Base-by-base conservation (phyloP, 192 early-diverging fungal genomes). In the Coemansia sp. region DNA sequence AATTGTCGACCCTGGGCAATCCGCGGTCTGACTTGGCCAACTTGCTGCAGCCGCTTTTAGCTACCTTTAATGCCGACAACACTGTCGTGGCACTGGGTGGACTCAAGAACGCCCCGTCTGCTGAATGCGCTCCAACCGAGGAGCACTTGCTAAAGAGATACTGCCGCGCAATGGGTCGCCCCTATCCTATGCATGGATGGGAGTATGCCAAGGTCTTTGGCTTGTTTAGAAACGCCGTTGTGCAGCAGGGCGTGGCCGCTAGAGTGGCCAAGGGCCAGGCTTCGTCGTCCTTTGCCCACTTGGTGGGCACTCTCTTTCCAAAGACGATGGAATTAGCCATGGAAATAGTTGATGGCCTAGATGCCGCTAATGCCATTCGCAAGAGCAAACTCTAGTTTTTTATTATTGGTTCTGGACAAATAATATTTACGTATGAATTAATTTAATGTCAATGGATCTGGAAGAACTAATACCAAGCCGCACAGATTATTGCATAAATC, bases 1-100 rank as follows among this genome's bases (percentile, higher is more conserved):
- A 93, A 80, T 56, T 91, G 25, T 90, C 88, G 13, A 95, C 95
- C 5, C 81, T 95, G 37, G 92, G 92, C 4, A 90, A 98, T 56
- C 95, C 93, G 29, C 83, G 88, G 32, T 84, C 90, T 1, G 95
- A 98, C 60, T 72, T 98, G 19, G 90, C 92, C 37, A 95, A 92
- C 65, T 51, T 93, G 49, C 67, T 95, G 39, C 81, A 89, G 68
- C 85, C 80, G 15, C 90, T 83, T 49, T 85, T 86, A 55, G 33
- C 80, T 5, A 80, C 83, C 8, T 61, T 42, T 37, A 35, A n/a
- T 8, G 53, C 45, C n/a, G 52, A 10, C 63, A 43, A 25, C 29
- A 37, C 41, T 2, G 10, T 33, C 10, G 15, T 46, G 2, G 45
- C 61, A 4, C 31, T 65, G 34, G 35, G 54, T 5, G 88, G 88